These are phyloP conservation scores for Fraxinus cuspidata DNA, from an alignment of 257 asterid species.

Conservation along the genomic window DNA sequence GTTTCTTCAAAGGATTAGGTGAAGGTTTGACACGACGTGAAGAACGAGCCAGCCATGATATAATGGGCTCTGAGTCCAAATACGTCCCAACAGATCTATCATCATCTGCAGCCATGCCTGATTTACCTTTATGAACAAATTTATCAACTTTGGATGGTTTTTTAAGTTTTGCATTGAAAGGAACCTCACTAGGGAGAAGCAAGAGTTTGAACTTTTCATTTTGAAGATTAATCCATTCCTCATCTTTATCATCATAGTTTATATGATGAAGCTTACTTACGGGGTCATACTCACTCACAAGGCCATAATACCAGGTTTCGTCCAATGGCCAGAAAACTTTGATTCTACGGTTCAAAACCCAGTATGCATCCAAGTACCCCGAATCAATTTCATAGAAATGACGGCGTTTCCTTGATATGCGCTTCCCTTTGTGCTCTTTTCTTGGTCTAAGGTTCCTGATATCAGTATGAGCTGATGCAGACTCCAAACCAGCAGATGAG, in stretches of 20 bases:
- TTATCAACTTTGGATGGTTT: conserved; percentile 35
- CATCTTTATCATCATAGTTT: conserved; percentile 91
- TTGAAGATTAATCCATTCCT: conserved; percentile 90
- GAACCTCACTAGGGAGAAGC: conserved; percentile 88
- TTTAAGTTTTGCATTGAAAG: conserved; percentile 47
- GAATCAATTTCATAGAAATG: conserved; percentile 84
- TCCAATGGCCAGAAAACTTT: conserved; percentile 95
- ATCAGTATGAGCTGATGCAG: conserved; percentile 53
- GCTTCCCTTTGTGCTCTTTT: conserved; percentile 57
- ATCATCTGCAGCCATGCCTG: conserved; percentile 41
- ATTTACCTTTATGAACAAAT: conserved; percentile 37
- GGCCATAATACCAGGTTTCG: conserved; percentile 92
- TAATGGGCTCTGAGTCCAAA: conserved; percentile 86
- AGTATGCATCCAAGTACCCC: conserved; percentile 61
- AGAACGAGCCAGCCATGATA: conserved; percentile 86
- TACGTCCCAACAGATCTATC: conserved; percentile 44
- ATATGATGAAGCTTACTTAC: conserved; percentile 75
- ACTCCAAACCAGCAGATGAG: conserved; percentile 48
- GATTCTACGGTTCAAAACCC: conserved; percentile 77
- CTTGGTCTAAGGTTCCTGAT: conserved; percentile 80
- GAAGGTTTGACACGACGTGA: conserved; percentile 69
- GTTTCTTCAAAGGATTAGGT: conserved; percentile 59
- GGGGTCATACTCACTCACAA: conserved; percentile 72
- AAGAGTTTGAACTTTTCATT: conserved; percentile 86
- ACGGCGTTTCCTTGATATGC: conserved; percentile 73